Evolutionary conservation across 164 flowering plant genomes (phyloP).

Genomic region (Annona squamosa): DNA sequence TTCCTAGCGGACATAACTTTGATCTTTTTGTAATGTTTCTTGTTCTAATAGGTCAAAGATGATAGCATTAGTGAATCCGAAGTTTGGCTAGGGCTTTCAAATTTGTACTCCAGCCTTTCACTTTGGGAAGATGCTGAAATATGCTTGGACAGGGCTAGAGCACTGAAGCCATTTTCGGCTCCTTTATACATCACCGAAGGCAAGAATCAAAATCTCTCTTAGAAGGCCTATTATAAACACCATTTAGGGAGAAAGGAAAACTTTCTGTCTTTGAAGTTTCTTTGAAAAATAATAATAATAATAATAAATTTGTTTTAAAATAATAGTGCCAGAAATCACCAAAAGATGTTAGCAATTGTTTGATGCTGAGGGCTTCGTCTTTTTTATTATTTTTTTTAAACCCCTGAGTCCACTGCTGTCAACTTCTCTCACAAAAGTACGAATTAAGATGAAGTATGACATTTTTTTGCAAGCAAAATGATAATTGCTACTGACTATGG

Average conservation of each 20-base stretch:
- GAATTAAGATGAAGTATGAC: neutral
- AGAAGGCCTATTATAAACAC: neutral
- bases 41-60: constrained; percentile 26
- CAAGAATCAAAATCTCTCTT: constrained; percentile 21
- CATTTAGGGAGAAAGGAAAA: neutral
- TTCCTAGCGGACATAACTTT: neutral
- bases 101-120: constrained; percentile 77
- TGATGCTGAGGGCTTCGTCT: neutral
- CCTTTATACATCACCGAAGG: constrained; percentile 71
- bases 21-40: neutral
- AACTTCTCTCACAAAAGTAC: neutral
- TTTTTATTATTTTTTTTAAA: no score
- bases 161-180: constrained; percentile 52
- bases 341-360: no score
- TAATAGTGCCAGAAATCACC: no score
- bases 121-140: constrained; percentile 89
- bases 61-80: constrained; percentile 70
- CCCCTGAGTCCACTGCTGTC: neutral
- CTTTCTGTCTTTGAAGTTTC: no score
- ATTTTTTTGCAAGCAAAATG: no score
- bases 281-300: no score
- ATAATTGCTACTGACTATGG: neutral
- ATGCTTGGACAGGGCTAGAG: constrained; percentile 77
- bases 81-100: constrained; percentile 92
- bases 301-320: no score